Evolutionary conservation across 2,329 filamentous ascomycete species (phyloP).

Genomic region (Aspergillus bombycis): DNA sequence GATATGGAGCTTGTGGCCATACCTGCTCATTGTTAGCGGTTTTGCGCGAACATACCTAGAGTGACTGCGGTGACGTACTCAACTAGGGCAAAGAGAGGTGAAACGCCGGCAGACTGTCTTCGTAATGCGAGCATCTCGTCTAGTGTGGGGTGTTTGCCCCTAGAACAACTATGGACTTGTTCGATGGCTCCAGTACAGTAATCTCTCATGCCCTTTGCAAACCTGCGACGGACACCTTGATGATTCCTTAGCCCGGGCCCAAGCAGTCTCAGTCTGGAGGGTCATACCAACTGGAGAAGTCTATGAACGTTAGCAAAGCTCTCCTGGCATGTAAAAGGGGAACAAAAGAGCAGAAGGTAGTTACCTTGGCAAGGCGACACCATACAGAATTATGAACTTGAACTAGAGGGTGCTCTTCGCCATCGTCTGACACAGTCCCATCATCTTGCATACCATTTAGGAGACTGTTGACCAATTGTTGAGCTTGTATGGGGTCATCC

Average conservation of each 20-base stretch:
- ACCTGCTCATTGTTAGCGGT: slow-evolving; percentile 8
- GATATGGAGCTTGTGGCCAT: slow-evolving; percentile 22
- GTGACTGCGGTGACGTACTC: slow-evolving; percentile 18
- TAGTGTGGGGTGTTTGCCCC: slow-evolving; percentile 15
- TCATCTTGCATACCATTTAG: slow-evolving; percentile 24
- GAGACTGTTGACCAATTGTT: slow-evolving; percentile 26
- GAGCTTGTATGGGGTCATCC: slow-evolving; percentile 25
- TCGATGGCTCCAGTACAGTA: slow-evolving; percentile 22
- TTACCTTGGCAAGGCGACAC: slow-evolving; percentile 23
- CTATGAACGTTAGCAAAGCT: slow-evolving; percentile 3
- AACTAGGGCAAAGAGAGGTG: slow-evolving; percentile 26
- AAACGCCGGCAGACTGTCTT: slow-evolving; percentile 23
- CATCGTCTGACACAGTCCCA: slow-evolving; percentile 15
- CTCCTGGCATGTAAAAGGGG: neutral
- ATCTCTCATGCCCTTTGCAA: slow-evolving; percentile 18
- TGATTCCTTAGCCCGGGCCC: neutral
- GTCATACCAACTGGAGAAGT: slow-evolving; percentile 13
- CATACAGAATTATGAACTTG: slow-evolving; percentile 34
- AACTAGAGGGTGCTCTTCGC: slow-evolving; percentile 18
- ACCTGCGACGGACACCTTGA: slow-evolving; percentile 17
- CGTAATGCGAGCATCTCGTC: slow-evolving; percentile 22
- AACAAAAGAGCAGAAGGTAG: neutral
- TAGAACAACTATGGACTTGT: slow-evolving; percentile 21
- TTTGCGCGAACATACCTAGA: neutral
- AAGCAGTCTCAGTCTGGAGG: neutral